Evolutionary conservation across 169 alveolate species (phyloP).

Genomic region (Plasmodium yoelii): DNA sequence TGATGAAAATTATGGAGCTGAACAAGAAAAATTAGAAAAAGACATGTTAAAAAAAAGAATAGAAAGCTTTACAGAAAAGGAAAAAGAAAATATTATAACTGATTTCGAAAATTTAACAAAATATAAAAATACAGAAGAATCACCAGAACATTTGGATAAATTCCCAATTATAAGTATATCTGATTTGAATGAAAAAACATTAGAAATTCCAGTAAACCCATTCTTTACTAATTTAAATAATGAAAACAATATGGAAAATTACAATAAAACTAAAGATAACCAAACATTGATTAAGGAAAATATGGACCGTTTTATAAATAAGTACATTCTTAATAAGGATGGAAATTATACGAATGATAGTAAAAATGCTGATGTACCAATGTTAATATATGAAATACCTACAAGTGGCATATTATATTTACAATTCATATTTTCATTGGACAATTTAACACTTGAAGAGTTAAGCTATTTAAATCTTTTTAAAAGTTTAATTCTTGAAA

Average conservation of each 20-base stretch:
- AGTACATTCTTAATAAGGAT: constrained; percentile 39
- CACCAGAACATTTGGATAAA: constrained; percentile 77
- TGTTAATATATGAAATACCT: constrained; percentile 80
- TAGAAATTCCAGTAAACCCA: constrained; percentile 79
- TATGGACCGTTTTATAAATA: constrained; percentile 15
- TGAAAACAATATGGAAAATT: constrained; percentile 34
- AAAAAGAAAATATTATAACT: constrained; percentile 79
- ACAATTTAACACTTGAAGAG: constrained; percentile 81
- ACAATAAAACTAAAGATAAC: constrained; percentile 10
- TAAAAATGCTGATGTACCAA: constrained; percentile 23
- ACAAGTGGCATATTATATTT: constrained; percentile 85
- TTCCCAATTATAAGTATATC: constrained; percentile 79
- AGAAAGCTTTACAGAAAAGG: constrained; percentile 74
- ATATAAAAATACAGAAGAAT: constrained; percentile 77
- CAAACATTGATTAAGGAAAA: constrained; percentile 24
- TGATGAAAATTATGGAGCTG: constrained; percentile 78
- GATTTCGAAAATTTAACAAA: constrained; percentile 76
- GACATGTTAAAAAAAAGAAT: constrained; percentile 65
- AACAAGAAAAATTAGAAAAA: constrained; percentile 68
- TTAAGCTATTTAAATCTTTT: constrained; percentile 78
- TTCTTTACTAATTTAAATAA: constrained; percentile 37
- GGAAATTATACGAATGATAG: not conserved
- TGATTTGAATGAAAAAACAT: constrained; percentile 80
- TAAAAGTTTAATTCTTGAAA: constrained; percentile 79
- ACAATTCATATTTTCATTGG: constrained; percentile 81